A percentile compares a stretch with the other conserved stretches of the same genome.
These are phyloP conservation scores for Blastobotrys buckinghamii DNA, from an alignment of 1,139 yeast genomes.

Conservation along the genomic window DNA sequence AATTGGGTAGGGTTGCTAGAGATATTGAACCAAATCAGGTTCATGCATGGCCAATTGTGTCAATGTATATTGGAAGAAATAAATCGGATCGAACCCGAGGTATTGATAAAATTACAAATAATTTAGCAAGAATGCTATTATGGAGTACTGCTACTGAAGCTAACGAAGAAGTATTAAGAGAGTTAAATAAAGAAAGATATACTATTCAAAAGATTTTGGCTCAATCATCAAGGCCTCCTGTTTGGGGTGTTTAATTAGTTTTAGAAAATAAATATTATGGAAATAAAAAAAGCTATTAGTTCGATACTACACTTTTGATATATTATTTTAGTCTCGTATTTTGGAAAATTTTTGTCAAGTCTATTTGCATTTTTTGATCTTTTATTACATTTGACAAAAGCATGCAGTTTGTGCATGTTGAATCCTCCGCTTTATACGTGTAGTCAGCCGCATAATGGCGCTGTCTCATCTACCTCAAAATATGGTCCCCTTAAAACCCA, in stretches of 20 bases:
- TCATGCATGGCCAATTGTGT: conserved; percentile 34
- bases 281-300: neutral
- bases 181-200: conserved; percentile 5
- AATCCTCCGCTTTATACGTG: too few relatives aligned
- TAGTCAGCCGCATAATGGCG: neutral
- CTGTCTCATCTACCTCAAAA: neutral
- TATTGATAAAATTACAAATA: conserved; percentile 23
- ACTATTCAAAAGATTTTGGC: conserved; percentile 6
- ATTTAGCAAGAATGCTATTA: conserved; percentile 29
- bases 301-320: too few relatives aligned
- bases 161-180: conserved; percentile 5
- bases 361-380: too few relatives aligned
- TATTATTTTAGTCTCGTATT: neutral
- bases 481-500: conserved; percentile 1
- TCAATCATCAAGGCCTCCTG: neutral
- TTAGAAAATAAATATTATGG: neutral
- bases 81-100: conserved; percentile 28
- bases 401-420: too few relatives aligned
- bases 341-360: too few relatives aligned
- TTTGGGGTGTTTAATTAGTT: neutral
- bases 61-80: conserved; percentile 25
- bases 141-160: conserved; percentile 23
- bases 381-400: too few relatives aligned
- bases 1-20: conserved; percentile 12
- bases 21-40: conserved; percentile 25